Conservation (phyloP, 805 yeast genomes). For the Saturnispora mendoncae region DNA sequence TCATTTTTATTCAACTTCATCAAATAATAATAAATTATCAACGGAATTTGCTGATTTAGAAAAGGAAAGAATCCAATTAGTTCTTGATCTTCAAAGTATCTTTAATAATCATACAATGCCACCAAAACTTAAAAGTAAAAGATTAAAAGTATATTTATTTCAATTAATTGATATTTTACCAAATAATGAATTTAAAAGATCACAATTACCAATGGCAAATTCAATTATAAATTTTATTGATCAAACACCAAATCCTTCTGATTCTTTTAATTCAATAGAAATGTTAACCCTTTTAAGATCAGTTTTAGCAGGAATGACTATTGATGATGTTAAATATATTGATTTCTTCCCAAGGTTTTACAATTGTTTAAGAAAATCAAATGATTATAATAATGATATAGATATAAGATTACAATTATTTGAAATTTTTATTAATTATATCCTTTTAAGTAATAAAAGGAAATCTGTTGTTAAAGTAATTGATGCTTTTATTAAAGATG, state of each 20-base stretch:
- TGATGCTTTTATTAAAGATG: slow-evolving; percentile 25
- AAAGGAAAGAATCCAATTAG: slow-evolving; percentile 10
- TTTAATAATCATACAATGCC: slow-evolving; percentile 20
- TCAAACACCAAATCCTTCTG: slow-evolving; percentile 20
- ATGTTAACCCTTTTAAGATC: slow-evolving; percentile 20
- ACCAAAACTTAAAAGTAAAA: slow-evolving; percentile 21
- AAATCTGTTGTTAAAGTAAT: slow-evolving; percentile 19
- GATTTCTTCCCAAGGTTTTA: slow-evolving; percentile 30
- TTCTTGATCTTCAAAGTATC: slow-evolving; percentile 21
- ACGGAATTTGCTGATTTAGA: slow-evolving; percentile 15
- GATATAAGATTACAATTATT: slow-evolving; percentile 24
- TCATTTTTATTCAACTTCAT: neutral
- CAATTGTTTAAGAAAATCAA: slow-evolving; percentile 22
- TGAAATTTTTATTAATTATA: slow-evolving; percentile 28
- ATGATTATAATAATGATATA: slow-evolving; percentile 17
- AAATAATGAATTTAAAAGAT: slow-evolving; percentile 18
- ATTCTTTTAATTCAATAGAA: slow-evolving; percentile 18
- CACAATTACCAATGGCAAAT: slow-evolving; percentile 24
- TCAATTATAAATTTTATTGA: slow-evolving; percentile 26
- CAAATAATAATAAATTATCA: neutral
- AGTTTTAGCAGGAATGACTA: slow-evolving; percentile 23
- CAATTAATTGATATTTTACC: slow-evolving; percentile 18
- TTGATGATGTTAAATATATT: slow-evolving; percentile 22
- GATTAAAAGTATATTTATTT: slow-evolving; percentile 18
- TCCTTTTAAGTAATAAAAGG: slow-evolving; percentile 25